Evolutionary conservation across 768 basidiomycete species (phyloP).

Genomic region (Sutorius australiensis): DNA sequence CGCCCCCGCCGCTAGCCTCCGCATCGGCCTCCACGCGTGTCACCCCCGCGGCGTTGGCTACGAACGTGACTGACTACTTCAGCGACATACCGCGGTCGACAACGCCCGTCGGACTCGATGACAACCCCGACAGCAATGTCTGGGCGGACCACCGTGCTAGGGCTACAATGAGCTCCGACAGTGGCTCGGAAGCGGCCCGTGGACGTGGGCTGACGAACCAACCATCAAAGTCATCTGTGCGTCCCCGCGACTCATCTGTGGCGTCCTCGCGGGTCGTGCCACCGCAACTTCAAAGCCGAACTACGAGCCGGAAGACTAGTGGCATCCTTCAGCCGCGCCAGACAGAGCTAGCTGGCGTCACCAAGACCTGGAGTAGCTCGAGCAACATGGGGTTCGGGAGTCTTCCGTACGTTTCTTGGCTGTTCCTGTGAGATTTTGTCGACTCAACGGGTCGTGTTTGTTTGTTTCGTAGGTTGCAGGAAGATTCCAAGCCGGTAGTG

Average conservation of each 20-base stretch:
- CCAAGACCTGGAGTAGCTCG: slow-evolving; percentile 31
- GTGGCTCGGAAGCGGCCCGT: slow-evolving; percentile 17
- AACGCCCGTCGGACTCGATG: slow-evolving; percentile 21
- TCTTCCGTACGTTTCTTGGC: slow-evolving; percentile 15
- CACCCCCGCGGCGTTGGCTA: slow-evolving; percentile 20
- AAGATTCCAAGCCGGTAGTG: slow-evolving; percentile 23
- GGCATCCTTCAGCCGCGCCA: slow-evolving; percentile 23
- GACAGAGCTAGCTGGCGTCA: slow-evolving; percentile 29
- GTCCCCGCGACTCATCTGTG: slow-evolving; percentile 22
- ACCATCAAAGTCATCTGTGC: slow-evolving; percentile 25
- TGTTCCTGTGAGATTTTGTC: neutral
- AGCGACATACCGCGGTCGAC: slow-evolving; percentile 25
- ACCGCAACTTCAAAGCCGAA: slow-evolving; percentile 18
- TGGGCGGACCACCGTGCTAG: slow-evolving; percentile 25
- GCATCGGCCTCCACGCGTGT: slow-evolving; percentile 20
- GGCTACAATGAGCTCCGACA: slow-evolving; percentile 11
- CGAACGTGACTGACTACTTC: slow-evolving; percentile 17
- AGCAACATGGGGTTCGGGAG: slow-evolving; percentile 21
- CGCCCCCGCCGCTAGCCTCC: slow-evolving; percentile 18
- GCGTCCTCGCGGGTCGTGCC: slow-evolving; percentile 23
- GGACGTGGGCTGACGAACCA: slow-evolving; percentile 18
- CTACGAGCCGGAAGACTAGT: slow-evolving; percentile 26
- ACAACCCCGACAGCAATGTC: slow-evolving; percentile 23
- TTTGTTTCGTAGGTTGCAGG: slow-evolving; percentile 12
- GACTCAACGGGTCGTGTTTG: neutral